Evolutionary conservation across 306 rosid genomes (phyloP), one percentile per base, ranked within the genome.

Genomic region (Acacia crassicarpa): DNA sequence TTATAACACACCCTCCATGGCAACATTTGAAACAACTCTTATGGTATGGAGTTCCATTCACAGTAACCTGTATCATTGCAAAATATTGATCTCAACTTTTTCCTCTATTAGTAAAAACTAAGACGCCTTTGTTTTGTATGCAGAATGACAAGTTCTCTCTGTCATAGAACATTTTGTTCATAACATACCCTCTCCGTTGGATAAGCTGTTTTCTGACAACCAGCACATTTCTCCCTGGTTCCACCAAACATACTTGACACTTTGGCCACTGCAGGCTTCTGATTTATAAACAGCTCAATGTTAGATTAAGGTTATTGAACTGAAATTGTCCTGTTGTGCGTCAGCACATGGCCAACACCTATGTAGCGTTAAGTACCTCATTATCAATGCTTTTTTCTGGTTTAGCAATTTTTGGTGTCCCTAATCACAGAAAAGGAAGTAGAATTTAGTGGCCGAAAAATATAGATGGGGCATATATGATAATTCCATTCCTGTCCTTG

Each of bases 1-100:
- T 95, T 80, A 95, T 95, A 5, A 90, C 90, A 79, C 99, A 95
- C 48, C 99, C 99, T 80, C 99, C 99, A 86, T 95, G 98, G 84
- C 88, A 85, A 89, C 99, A 95, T 74, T 95, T 95, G 94, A 95
- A 95, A 76, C 99, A 95, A 85, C 92, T 92, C 84, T 90, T 95
- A 78, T 95, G 99, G 90, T 95, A 95, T 56, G 99, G 91, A 74
- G 96, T 93, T 80, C 97, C 99, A 86, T 95, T 95, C 85, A 95
- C 99, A 3, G 99, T 85, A 74, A 94, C 98, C 97, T 92, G 53
- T 59, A 46, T 44, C 61, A 58, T 54, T 9, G 59, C 79, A 80
- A 78, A 82, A 72, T n/a, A 58, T 65, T 14, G 46, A 68, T 62
- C 70, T 25, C 84, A 81, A 11, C 22, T 17, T 35, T 35, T 33